phyloP scores from a whole-genome alignment of 2,329 filamentous ascomycete genomes.

The Aphanoascus verrucosus region DNA sequence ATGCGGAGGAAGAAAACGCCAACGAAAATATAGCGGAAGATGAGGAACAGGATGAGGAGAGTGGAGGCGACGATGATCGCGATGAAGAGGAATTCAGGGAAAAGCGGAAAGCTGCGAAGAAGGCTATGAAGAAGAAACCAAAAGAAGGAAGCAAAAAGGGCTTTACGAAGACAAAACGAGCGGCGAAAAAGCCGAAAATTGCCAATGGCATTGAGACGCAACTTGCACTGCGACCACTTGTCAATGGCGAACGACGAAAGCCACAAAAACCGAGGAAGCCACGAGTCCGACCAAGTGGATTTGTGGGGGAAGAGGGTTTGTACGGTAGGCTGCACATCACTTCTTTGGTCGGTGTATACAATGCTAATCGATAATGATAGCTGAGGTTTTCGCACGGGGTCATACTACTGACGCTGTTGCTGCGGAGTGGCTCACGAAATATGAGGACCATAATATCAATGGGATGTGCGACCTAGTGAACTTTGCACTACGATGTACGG shows the following conservation, averaged over 20 bases:
- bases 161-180: constrained; percentile 26
- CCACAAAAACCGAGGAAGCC: constrained; percentile 41
- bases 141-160: constrained; percentile 34
- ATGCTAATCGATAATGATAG: constrained; percentile 27
- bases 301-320: constrained; percentile 44
- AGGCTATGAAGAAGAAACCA: constrained; percentile 42
- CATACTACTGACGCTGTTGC: constrained; percentile 47
- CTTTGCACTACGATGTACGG: constrained; percentile 56
- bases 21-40: constrained; percentile 28
- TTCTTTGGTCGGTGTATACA: constrained; percentile 13
- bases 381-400: constrained; percentile 49
- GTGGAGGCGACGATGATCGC: constrained; percentile 18
- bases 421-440: constrained; percentile 47
- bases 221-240: constrained; percentile 46
- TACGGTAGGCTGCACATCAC: constrained; percentile 39
- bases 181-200: constrained; percentile 47
- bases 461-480: constrained; percentile 52
- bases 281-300: constrained; percentile 42
- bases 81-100: constrained; percentile 28
- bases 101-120: constrained; percentile 24
- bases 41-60: constrained; percentile 22
- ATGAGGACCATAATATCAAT: constrained; percentile 44
- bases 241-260: constrained; percentile 34
- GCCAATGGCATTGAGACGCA: constrained; percentile 37
- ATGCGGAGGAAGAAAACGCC: constrained; percentile 30